These are phyloP conservation scores for Xylaria grammica DNA, from an alignment of 495 filamentous ascomycete species.

Conservation along the genomic window DNA sequence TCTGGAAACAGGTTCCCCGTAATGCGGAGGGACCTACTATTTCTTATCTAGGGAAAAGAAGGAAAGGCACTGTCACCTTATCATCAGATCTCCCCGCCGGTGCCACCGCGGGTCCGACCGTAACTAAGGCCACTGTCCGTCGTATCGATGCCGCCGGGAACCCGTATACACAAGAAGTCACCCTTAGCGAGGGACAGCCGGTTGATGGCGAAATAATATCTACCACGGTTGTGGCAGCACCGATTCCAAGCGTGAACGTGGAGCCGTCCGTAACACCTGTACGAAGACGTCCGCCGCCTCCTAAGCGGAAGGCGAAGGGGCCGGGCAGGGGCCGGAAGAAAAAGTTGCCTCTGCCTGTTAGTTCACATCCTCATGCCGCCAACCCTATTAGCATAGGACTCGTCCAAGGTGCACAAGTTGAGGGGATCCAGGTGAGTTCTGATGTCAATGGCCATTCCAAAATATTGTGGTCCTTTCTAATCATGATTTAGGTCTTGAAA, in stretches of 20 bases:
- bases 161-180: conserved; percentile 78
- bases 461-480: conserved; percentile 17
- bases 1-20: conserved; percentile 80
- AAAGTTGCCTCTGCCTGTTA: conserved; percentile 55
- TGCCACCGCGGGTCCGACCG: conserved; percentile 49
- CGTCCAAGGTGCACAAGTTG: conserved; percentile 25
- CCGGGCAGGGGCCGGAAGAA: conserved; percentile 71
- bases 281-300: conserved; percentile 71
- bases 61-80: conserved; percentile 67
- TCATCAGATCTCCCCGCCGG: conserved; percentile 50
- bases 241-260: conserved; percentile 28
- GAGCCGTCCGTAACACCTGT: conserved; percentile 43
- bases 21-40: conserved; percentile 75
- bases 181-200: conserved; percentile 77
- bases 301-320: conserved; percentile 75
- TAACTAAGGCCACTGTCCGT: conserved; percentile 78
- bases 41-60: conserved; percentile 85
- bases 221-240: conserved; percentile 54
- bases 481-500: conserved; percentile 41
- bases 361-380: conserved; percentile 42
- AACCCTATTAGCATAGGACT: conserved; percentile 37
- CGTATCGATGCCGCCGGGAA: conserved; percentile 79
- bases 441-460: background rate
- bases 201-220: conserved; percentile 80
- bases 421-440: conserved; percentile 22